Evolutionary conservation across 345 rosid genomes (phyloP), one percentile per base, ranked within the genome.

Genomic region (Moricandia arvensis): DNA sequence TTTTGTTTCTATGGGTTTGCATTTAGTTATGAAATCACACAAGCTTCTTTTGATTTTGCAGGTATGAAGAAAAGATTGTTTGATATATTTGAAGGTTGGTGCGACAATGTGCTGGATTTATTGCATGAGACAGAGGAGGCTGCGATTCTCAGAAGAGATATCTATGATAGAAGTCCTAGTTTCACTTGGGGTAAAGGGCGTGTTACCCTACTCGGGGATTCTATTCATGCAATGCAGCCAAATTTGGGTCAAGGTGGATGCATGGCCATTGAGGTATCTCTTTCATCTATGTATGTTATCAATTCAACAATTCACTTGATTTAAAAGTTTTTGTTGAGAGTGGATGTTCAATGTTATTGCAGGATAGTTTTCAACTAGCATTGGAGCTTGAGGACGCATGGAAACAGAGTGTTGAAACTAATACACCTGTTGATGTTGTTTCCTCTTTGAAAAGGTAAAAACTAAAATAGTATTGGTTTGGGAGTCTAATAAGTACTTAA

Each of bases 201-300:
- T 63, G 93, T 95, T 73, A 95, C 99, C 16, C 77, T 92, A 69
- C 97, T 90, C 0, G 99, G 99, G 12, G 99, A 95, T 78, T 92
- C 97, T 47, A 76, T 95, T 53, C 97, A 92, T 81, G 97, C 99
- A 8, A 88, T 95, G 97, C 99, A 92, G 74, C 97, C 97, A 29
- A 95, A 90, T 76, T 47, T 92, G 91, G 97, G 97, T 33, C 97
- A 95, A 86, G 97, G 96, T 29, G 99, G 97, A 24, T 95, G 97
- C 79, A 95, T 95, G 97, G 99, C 97, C 61, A 89, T 95, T 80
- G 97, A 95, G 90, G 97, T 94, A 84, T 37, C 16, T 29, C 65
- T 82, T 63, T 4, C 45, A 65, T 45, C 33, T 70, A 7, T 49
- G 9, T 49, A 29, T 38, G 24, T 0, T 71, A 66, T 41, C n/a